Evolutionary conservation across 2,329 filamentous ascomycete species (phyloP).

Genomic region (Cladophialophora psammophila): DNA sequence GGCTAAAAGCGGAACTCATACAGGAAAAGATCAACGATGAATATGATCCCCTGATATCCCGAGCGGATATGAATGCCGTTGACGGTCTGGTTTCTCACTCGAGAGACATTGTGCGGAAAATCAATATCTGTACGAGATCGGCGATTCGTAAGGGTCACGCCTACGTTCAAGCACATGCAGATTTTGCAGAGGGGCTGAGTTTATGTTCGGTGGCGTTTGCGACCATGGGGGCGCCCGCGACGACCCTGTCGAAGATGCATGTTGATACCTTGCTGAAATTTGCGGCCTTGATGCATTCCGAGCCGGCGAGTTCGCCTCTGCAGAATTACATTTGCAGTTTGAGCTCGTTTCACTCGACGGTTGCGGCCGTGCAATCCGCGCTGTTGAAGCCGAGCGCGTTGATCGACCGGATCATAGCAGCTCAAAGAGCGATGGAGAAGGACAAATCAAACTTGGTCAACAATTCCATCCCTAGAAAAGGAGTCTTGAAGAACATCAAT

Average conservation of each 20-base stretch:
- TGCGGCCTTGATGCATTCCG: constrained; percentile 67
- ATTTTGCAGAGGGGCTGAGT: constrained; percentile 52
- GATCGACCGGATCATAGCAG: constrained; percentile 75
- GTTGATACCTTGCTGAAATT: constrained; percentile 76
- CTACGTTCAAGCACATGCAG: constrained; percentile 68
- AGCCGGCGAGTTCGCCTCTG: constrained; percentile 73
- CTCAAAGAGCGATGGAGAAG: constrained; percentile 79
- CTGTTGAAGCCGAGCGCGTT: constrained; percentile 80
- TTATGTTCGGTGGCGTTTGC: constrained; percentile 57
- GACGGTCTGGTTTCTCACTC: constrained; percentile 93
- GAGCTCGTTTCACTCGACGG: constrained; percentile 81
- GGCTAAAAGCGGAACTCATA: constrained; percentile 82
- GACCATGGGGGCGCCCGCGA: constrained; percentile 56
- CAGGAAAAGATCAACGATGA: constrained; percentile 88
- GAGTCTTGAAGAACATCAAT: constrained; percentile 46
- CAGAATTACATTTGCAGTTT: constrained; percentile 76
- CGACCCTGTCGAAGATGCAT: constrained; percentile 73
- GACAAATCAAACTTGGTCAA: constrained; percentile 77
- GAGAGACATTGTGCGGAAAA: constrained; percentile 83
- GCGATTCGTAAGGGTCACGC: constrained; percentile 81
- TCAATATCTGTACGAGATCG: constrained; percentile 83
- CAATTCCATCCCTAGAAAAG: constrained; percentile 54
- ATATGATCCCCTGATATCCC: constrained; percentile 72
- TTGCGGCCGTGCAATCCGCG: constrained; percentile 79
- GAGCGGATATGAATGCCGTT: constrained; percentile 75